These are phyloP conservation scores for Xylariaceae sp. DNA, from an alignment of 2,329 filamentous ascomycete genomes.

Conservation along the genomic window DNA sequence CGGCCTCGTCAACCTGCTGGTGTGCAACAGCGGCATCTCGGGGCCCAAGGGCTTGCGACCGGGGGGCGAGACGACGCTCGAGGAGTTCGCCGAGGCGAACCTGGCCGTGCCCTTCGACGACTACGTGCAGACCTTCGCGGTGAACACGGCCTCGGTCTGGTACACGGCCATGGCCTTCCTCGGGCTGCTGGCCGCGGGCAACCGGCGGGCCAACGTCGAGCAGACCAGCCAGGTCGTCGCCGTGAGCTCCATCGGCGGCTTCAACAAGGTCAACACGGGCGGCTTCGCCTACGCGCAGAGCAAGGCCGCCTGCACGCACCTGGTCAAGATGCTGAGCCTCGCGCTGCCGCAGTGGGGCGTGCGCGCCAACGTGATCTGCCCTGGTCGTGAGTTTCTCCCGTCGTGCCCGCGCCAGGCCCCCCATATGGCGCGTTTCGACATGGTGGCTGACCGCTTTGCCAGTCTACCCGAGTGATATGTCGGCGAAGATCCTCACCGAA, in stretches of 20 bases:
- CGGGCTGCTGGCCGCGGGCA: slow-evolving; percentile 57
- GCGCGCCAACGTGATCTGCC: slow-evolving; percentile 40
- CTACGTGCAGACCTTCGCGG: slow-evolving; percentile 61
- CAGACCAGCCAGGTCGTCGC: slow-evolving; percentile 57
- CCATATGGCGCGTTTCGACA: not conserved
- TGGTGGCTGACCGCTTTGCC: too few relatives aligned
- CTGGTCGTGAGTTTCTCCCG: slow-evolving; percentile 44
- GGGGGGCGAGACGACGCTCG: slow-evolving; percentile 30
- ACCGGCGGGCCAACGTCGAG: slow-evolving; percentile 50
- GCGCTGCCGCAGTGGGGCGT: slow-evolving; percentile 57
- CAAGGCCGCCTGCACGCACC: slow-evolving; percentile 66
- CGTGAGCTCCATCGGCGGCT: slow-evolving; percentile 66
- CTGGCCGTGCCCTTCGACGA: slow-evolving; percentile 52
- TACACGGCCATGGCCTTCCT: slow-evolving; percentile 68
- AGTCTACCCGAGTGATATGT: slow-evolving; percentile 58
- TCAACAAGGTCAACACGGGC: slow-evolving; percentile 64
- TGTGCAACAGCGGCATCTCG: slow-evolving; percentile 63
- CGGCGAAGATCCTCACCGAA: slow-evolving; percentile 37
- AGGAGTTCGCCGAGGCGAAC: slow-evolving; percentile 38
- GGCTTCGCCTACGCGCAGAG: slow-evolving; percentile 73
- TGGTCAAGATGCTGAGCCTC: slow-evolving; percentile 65
- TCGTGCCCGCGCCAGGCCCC: not conserved
- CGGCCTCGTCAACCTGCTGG: slow-evolving; percentile 60
- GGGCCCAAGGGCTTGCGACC: slow-evolving; percentile 45
- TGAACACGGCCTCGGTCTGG: slow-evolving; percentile 66